Conservation (phyloP, 768 basidiomycete genomes). For the Podaxis sp. region DNA sequence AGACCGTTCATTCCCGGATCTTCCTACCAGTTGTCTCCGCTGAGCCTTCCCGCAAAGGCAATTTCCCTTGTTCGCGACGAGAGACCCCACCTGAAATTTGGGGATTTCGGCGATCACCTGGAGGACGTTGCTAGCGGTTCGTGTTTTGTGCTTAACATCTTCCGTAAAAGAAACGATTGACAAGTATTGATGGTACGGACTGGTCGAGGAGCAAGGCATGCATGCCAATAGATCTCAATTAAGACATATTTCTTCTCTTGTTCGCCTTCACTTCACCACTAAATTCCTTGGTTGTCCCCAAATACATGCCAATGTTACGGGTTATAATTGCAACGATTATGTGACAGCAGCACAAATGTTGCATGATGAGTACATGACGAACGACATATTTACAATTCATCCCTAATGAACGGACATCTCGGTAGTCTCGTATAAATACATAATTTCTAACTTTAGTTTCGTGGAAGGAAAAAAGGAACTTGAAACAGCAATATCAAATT, state of each 20-base stretch:
- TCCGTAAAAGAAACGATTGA: not conserved
- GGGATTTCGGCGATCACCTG: slow-evolving; percentile 82
- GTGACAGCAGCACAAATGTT: not conserved
- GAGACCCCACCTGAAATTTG: slow-evolving; percentile 56
- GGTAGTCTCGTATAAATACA: slow-evolving; percentile 5
- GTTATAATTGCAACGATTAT: not conserved
- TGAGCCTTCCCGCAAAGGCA: slow-evolving; percentile 45
- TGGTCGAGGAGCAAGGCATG: slow-evolving; percentile 41
- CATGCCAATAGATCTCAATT: slow-evolving; percentile 25
- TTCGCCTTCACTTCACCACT: too few species aligned
- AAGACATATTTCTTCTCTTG: not conserved
- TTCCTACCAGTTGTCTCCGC: slow-evolving; percentile 43
- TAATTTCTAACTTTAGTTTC: not conserved
- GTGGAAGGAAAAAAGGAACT: not conserved
- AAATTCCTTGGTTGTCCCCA: too few species aligned
- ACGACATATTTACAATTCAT: too few species aligned
- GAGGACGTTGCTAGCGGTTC: slow-evolving; percentile 64
- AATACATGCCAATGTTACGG: too few species aligned
- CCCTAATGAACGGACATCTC: not conserved
- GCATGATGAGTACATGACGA: not conserved
- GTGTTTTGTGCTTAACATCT: slow-evolving; percentile 16
- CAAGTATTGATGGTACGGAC: slow-evolving; percentile 25
- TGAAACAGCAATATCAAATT: not conserved
- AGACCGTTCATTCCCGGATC: slow-evolving; percentile 46
- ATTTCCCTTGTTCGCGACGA: slow-evolving; percentile 47